Base-by-base conservation (phyloP, 2,329 filamentous ascomycete genomes). In the Talaromyces rugulosus region DNA sequence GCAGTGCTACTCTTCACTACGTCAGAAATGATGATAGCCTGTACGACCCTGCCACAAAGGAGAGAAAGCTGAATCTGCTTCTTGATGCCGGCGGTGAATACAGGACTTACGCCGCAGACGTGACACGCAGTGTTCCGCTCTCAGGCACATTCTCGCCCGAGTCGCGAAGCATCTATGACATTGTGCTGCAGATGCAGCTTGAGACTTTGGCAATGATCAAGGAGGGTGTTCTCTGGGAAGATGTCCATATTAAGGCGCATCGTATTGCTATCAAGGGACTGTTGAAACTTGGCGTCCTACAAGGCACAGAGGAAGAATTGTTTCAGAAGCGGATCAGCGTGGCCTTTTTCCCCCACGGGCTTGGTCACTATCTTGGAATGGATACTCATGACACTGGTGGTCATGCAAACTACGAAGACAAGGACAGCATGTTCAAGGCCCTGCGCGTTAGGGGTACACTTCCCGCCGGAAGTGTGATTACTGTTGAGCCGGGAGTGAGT, bases 311-410 rank as follows among this genome's bases (percentile, higher is more conserved):
- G 52, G 81, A 89, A 60, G 92, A 92, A 68, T 90, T 97, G 28
- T 85, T 96, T 64, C 83, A 87, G 67, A 86, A 85, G 51, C 84
- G 92, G 60, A 91, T 92, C n/a, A 94, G 90, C 70, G 87, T 89
- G 28, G 93, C 92, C 1, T 97, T 97, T 80, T 91, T 96, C 71
- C 93, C 93, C 1, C 93, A 97, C 73, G 93, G 93, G 0, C 80
- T 97, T 0, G 93, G 93, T 0, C 93, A 97, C 76, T 94, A 96
- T 73, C 81, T 97, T 9, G 93, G 93, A 65, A 89, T 97, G 83
- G 93, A 97, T 73, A 96, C 92, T 1, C 93, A 97, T 74, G 93
- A 97, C 71, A 90, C 87, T 0, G 90, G 89, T 64, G 91, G 90
- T 27, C 87, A 92, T 73, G 82, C 90, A 40, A 89, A 93, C 75